Evolutionary conservation across 2,329 filamentous ascomycete genomes (phyloP).

Genomic region (Ceratocystis eucalypticola): DNA sequence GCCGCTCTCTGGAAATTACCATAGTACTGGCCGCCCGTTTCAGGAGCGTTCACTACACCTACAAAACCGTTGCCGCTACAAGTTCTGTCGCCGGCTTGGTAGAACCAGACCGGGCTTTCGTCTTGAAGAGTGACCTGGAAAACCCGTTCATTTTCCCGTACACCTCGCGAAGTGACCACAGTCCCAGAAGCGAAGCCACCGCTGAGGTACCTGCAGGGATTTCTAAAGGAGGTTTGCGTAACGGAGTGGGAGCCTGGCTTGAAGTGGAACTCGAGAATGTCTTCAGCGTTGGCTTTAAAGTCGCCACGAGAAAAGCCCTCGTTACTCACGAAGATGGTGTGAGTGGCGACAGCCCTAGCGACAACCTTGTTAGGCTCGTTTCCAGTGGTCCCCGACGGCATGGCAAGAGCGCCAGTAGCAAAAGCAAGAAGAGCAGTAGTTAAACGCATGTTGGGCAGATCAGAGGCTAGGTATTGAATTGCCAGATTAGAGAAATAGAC

Average conservation of each 20-base stretch:
- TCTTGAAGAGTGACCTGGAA: neutral
- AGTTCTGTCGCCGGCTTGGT: neutral
- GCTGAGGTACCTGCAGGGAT: too few species aligned
- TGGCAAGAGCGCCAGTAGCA: neutral
- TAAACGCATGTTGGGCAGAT: neutral
- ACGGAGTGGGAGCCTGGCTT: too few species aligned
- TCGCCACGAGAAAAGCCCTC: slow-evolving; percentile 27
- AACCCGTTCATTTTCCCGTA: slow-evolving; percentile 20
- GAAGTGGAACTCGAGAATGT: too few species aligned
- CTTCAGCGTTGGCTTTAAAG: too few species aligned
- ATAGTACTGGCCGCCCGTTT: neutral
- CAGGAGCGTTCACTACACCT: slow-evolving; percentile 22
- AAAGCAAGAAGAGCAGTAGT: neutral
- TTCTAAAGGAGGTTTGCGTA: too few species aligned
- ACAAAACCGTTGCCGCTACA: slow-evolving; percentile 23
- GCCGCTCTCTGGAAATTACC: too few species aligned
- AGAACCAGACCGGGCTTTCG: neutral
- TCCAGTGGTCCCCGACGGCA: neutral
- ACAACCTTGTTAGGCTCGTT: too few species aligned
- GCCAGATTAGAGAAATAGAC: neutral
- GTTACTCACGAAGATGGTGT: neutral
- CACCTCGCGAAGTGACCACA: neutral
- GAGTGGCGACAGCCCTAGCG: neutral
- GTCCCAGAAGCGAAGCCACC: too few species aligned
- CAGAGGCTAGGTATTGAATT: neutral